Evolutionary conservation across 805 yeast genomes (phyloP).

Genomic region (Limtongia smithiae): DNA sequence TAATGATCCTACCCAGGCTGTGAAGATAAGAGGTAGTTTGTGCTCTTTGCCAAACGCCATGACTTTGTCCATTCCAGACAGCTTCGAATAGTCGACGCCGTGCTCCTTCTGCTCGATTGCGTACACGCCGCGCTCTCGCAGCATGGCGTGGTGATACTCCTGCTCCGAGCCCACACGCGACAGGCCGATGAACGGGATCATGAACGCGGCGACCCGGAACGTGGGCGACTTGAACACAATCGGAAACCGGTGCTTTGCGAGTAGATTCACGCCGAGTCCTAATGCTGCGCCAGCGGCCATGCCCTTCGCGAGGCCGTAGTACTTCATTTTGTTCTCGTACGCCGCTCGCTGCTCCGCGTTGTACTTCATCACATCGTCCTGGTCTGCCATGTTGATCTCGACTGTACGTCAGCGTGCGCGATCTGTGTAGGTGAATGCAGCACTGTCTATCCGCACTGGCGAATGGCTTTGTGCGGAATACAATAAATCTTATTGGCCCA

Average conservation of each 20-base stretch:
- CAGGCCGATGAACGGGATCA: constrained; percentile 12
- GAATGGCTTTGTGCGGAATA: too few relatives aligned
- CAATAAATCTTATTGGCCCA: too few relatives aligned
- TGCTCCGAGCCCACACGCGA: constrained; percentile 12
- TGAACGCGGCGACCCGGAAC: constrained; percentile 7
- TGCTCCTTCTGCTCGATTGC: constrained; percentile 5
- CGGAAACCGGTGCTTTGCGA: constrained; percentile 6
- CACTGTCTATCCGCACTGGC: too few relatives aligned
- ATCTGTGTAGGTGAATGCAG: too few relatives aligned
- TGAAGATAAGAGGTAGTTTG: constrained; percentile 43
- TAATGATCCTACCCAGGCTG: constrained; percentile 75
- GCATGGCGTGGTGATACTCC: constrained; percentile 12
- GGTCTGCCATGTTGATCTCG: too few relatives aligned
- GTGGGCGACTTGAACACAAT: constrained; percentile 11
- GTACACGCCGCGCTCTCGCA: constrained; percentile 17
- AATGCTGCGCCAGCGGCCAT: constrained; percentile 3
- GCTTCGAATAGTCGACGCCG: background rate
- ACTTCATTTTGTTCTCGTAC: constrained; percentile 12
- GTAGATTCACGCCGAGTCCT: constrained; percentile 8
- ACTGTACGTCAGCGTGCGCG: too few relatives aligned
- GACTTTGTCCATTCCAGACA: background rate
- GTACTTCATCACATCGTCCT: constrained; percentile 8
- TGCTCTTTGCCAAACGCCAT: constrained; percentile 2
- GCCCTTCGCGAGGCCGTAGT: constrained; percentile 11
- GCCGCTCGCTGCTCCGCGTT: constrained; percentile 7